Conservation (phyloP, 2,329 filamentous ascomycete species). For the Blumeria hordei region DNA sequence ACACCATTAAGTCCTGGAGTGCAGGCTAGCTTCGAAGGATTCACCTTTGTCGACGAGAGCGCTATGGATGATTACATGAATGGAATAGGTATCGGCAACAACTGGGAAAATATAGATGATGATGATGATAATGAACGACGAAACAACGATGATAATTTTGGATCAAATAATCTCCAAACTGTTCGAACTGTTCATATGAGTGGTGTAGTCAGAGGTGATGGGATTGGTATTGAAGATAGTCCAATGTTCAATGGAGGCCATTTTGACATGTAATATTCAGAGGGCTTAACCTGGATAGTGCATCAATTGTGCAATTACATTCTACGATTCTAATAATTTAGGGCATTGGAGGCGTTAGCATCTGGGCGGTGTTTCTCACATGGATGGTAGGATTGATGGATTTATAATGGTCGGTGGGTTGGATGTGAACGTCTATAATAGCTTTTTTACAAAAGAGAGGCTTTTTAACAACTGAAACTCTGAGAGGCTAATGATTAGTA, state of each 20-base stretch:
- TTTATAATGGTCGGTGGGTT: not conserved
- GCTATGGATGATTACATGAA: conserved; percentile 70
- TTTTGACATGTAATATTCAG: conserved; percentile 32
- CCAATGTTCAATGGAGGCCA: conserved; percentile 35
- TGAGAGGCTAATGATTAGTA: no score
- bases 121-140: conserved; percentile 29
- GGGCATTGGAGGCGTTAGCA: conserved; percentile 1
- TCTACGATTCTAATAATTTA: not conserved
- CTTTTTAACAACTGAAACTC: no score
- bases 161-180: not conserved
- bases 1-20: conserved; percentile 87
- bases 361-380: conserved; percentile 1
- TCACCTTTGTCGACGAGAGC: conserved; percentile 97
- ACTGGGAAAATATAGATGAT: conserved; percentile 19
- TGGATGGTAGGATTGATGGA: not conserved
- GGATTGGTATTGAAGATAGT: conserved; percentile 25
- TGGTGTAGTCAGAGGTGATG: conserved; percentile 31
- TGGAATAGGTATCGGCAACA: conserved; percentile 16
- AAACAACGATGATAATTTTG: conserved; percentile 30
- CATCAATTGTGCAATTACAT: not conserved
- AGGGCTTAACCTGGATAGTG: not conserved
- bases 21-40: conserved; percentile 94
- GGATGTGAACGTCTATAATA: no score
- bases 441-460: no score
- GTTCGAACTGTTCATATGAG: conserved; percentile 32